Evolutionary conservation across 1,284 basidiomycete species (phyloP).

Genomic region (Ceratobasidium sp.): DNA sequence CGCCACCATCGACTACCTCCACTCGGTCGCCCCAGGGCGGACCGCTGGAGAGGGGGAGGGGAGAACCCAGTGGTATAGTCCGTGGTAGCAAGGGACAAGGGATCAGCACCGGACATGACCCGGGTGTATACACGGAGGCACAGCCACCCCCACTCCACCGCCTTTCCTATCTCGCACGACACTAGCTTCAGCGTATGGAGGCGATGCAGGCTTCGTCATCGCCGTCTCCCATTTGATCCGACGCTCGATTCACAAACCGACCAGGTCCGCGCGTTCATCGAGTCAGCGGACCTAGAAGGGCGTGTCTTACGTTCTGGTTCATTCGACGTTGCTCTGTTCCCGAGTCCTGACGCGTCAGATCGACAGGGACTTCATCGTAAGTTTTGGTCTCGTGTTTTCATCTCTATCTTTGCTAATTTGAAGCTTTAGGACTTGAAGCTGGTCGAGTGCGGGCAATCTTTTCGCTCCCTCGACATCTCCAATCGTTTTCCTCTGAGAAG

Average conservation of each 20-base stretch:
- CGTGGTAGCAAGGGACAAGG: no score
- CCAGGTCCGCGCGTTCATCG: neutral
- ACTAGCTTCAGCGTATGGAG: conserved; percentile 11
- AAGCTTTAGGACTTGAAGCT: neutral
- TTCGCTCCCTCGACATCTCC: neutral
- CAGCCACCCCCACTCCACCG: no score
- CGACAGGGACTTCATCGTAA: conserved; percentile 7
- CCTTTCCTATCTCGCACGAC: neutral
- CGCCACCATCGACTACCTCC: neutral
- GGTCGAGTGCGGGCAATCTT: conserved; percentile 8
- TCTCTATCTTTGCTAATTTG: neutral
- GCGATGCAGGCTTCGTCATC: conserved; percentile 4
- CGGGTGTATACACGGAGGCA: no score
- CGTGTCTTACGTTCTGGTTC: neutral
- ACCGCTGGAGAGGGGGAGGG: no score
- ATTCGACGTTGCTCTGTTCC: neutral
- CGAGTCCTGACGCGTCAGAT: neutral
- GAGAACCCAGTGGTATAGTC: no score
- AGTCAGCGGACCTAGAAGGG: neutral
- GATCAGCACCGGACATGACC: no score
- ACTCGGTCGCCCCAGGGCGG: neutral
- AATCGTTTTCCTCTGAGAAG: neutral
- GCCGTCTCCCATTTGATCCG: neutral
- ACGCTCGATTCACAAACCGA: neutral
- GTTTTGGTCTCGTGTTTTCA: neutral